Conservation (phyloP, 768 basidiomycete genomes). For the Arthromyces matolae region DNA sequence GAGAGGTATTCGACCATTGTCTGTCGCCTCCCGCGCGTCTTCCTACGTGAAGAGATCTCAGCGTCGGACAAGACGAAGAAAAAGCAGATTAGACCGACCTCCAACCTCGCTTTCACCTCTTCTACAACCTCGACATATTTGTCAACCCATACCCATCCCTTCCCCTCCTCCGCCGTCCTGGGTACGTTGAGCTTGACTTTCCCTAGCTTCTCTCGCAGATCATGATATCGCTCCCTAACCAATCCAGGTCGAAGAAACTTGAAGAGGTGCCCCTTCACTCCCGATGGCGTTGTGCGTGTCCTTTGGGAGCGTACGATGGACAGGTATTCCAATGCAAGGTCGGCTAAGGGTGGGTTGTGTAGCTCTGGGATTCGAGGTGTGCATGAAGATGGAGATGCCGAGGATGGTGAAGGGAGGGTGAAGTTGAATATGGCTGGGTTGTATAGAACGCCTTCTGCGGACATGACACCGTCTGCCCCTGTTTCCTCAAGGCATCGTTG, state of each 20-base stretch:
- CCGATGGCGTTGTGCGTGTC: constrained; percentile 57
- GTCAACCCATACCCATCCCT: constrained; percentile 40
- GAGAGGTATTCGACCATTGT: constrained; percentile 17
- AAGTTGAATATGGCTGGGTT: constrained; percentile 78
- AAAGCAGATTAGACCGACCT: constrained; percentile 19
- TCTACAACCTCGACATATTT: constrained; percentile 51
- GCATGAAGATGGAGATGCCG: background rate
- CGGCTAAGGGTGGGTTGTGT: constrained; percentile 53
- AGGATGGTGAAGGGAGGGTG: constrained; percentile 17
- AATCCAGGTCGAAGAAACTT: constrained; percentile 84
- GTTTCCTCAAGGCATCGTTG: constrained; percentile 75
- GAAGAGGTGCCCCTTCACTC: constrained; percentile 91
- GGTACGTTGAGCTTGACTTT: constrained; percentile 29
- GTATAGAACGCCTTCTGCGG: constrained; percentile 91
- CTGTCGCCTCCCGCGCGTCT: constrained; percentile 13
- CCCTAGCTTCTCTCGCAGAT: constrained; percentile 73
- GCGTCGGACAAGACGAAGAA: constrained; percentile 4
- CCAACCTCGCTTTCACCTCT: constrained; percentile 60
- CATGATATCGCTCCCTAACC: constrained; percentile 43
- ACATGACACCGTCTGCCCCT: constrained; percentile 91
- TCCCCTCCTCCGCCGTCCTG: constrained; percentile 20
- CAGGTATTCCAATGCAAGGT: constrained; percentile 84
- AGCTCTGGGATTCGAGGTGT: constrained; percentile 1
- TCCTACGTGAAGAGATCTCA: constrained; percentile 23
- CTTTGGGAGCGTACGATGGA: constrained; percentile 68